Evolutionary conservation across 2,329 filamentous ascomycete genomes (phyloP).

Genomic region (Exophiala sideris): DNA sequence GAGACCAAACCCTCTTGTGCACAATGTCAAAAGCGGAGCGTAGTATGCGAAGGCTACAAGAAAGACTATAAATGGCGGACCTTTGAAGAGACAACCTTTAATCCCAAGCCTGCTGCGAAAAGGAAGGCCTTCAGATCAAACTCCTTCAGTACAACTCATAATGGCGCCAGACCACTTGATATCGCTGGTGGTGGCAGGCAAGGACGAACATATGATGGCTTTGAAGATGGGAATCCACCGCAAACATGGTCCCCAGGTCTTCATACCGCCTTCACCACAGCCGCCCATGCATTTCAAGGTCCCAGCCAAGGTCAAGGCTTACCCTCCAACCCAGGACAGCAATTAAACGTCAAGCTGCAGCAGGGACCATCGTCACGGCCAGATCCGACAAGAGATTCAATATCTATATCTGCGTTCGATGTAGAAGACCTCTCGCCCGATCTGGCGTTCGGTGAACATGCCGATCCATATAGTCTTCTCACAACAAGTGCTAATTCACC

Average conservation of each 20-base stretch:
- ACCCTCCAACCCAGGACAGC: slow-evolving; percentile 2
- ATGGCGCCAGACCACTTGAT: slow-evolving; percentile 29
- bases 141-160: slow-evolving; percentile 31
- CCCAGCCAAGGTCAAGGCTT: not conserved
- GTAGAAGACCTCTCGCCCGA: slow-evolving; percentile 13
- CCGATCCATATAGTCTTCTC: slow-evolving; percentile 36
- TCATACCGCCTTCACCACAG: slow-evolving; percentile 24
- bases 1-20: slow-evolving; percentile 67
- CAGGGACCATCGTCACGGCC: not conserved
- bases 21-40: slow-evolving; percentile 63
- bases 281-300: slow-evolving; percentile 20
- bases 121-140: slow-evolving; percentile 34
- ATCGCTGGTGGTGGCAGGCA: slow-evolving; percentile 5
- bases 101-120: slow-evolving; percentile 37
- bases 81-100: slow-evolving; percentile 62
- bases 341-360: not conserved
- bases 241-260: slow-evolving; percentile 24
- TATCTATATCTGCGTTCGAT: slow-evolving; percentile 18
- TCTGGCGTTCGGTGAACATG: slow-evolving; percentile 10
- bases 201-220: not conserved
- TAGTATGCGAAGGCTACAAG: slow-evolving; percentile 67
- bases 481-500: slow-evolving; percentile 29
- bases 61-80: slow-evolving; percentile 74
- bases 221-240: slow-evolving; percentile 5
- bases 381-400: slow-evolving; percentile 8